phyloP scores from a whole-genome alignment of 345 rosid genomes.

The Lagerstroemia speciosa region DNA sequence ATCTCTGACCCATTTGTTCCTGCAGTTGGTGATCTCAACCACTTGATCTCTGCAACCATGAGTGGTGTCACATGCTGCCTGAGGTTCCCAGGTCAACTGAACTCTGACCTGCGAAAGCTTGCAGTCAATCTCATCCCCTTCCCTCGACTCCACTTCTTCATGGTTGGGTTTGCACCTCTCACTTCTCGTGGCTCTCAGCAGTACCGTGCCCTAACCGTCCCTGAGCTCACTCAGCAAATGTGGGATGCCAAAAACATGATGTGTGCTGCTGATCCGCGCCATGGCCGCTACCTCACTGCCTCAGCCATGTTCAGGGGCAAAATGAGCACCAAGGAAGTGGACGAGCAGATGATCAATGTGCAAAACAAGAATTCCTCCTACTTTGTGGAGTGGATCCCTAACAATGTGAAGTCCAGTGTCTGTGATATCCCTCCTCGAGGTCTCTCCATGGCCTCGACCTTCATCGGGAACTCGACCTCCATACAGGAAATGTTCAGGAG shows the following conservation, averaged over 20 bases:
- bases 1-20: not conserved
- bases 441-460: constrained; percentile 5
- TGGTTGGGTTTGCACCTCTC: constrained; percentile 13
- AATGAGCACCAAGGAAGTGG: constrained; percentile 16
- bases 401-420: constrained; percentile 14
- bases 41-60: constrained; percentile 14
- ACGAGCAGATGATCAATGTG: constrained; percentile 15
- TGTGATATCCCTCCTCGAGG: constrained; percentile 11
- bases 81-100: constrained; percentile 15
- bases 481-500: constrained; percentile 3
- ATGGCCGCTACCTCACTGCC: constrained; percentile 16
- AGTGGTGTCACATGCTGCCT: constrained; percentile 15
- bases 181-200: constrained; percentile 15
- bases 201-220: constrained; percentile 21
- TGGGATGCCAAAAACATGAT: constrained; percentile 35
- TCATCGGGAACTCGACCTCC: constrained; percentile 5
- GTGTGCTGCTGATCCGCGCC: constrained; percentile 24
- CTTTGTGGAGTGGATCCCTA: constrained; percentile 16
- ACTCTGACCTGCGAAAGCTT: constrained; percentile 14
- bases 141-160: constrained; percentile 15
- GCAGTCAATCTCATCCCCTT: constrained; percentile 15
- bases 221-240: constrained; percentile 30
- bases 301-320: constrained; percentile 14
- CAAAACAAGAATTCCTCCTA: constrained; percentile 14
- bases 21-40: constrained; percentile 14